Evolutionary conservation across 2,329 filamentous ascomycete genomes (phyloP).

Genomic region (Falciphora oryzae): DNA sequence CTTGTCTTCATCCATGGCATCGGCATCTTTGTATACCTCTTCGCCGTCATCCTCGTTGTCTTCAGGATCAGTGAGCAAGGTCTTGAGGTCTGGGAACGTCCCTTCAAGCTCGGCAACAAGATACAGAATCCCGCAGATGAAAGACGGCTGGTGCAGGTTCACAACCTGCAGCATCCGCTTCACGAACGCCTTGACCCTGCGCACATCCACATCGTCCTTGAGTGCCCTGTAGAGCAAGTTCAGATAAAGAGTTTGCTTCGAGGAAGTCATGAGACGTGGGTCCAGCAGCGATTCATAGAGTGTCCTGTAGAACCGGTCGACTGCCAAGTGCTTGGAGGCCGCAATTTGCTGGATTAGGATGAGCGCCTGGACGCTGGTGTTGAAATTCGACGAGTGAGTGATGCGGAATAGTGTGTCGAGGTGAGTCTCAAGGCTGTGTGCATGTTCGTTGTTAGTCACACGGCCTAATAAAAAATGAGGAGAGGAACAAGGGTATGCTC

Average conservation of each 20-base stretch:
- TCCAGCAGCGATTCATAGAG: conserved; percentile 93
- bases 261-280: conserved; percentile 79
- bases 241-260: conserved; percentile 91
- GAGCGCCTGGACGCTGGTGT: conserved; percentile 92
- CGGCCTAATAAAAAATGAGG: neutral
- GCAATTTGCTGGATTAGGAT: conserved; percentile 93
- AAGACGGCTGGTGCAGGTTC: conserved; percentile 83
- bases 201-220: conserved; percentile 84
- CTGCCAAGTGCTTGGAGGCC: conserved; percentile 69
- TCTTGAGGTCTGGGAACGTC: conserved; percentile 73
- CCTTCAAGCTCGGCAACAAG: conserved; percentile 74
- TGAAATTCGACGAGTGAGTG: conserved; percentile 97
- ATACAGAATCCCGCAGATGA: conserved; percentile 89
- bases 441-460: conserved; percentile 11
- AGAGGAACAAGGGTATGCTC: conserved; percentile 25
- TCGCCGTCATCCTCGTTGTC: conserved; percentile 67
- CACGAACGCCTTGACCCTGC: conserved; percentile 90
- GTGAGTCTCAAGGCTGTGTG: conserved; percentile 68
- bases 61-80: conserved; percentile 76
- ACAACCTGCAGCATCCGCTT: conserved; percentile 88
- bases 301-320: conserved; percentile 90
- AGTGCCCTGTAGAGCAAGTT: conserved; percentile 85
- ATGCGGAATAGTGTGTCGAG: conserved; percentile 93
- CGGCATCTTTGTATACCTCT: conserved; percentile 43
- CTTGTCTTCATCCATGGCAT: conserved; percentile 54